Evolutionary conservation across 768 basidiomycete species (phyloP), one percentile per base, ranked within the genome.

Genomic region (Collybiopsis luxurians): DNA sequence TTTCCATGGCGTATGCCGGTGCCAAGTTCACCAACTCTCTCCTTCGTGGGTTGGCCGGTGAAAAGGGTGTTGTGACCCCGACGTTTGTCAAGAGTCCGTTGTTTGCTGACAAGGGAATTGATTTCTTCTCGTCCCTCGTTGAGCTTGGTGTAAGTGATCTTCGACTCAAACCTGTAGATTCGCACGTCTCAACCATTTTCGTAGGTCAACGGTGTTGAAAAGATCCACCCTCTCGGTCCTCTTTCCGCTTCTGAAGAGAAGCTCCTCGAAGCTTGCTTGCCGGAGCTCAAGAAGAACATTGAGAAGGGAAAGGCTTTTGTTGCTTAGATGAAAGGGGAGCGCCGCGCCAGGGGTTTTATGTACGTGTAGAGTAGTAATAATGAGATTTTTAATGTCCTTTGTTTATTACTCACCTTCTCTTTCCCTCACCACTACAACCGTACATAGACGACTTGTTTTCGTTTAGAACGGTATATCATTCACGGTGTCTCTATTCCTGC

Each of bases 251-350:
- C 87, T 68, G 97, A 99, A 79, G 73, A 95, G 81, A 83, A 84
- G 69, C 81, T 97, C 57, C 77, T 99, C 66, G 88, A 85, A 24
- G 94, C 87, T 30, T 92, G 90, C 79, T 70, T 95, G 66, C 92
- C 92, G 62, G 92, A 94, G 64, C 84, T 99, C 66, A 90, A 91
- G 85, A 95, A 91, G 86, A 98, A 97, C 85, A 96, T 98, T 66
- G 90, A 92, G 75, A 98, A 95, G 86, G 95, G 95, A 75, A 85
- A 80, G 73, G 80, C 82, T 43, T 92, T 92, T 61, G 88, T 83
- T 62, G 81, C 82, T 69, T 70, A 68, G 59, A 61, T 36, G 19
- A 34, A 13, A 6, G 31, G 71, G 34, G 28, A 47, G n/a, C n/a
- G n/a, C n/a, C n/a, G n/a, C n/a, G n/a, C n/a, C n/a, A n/a, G n/a